Base-by-base conservation (phyloP, 208 protist species). In the Angomonas desouzai region DNA sequence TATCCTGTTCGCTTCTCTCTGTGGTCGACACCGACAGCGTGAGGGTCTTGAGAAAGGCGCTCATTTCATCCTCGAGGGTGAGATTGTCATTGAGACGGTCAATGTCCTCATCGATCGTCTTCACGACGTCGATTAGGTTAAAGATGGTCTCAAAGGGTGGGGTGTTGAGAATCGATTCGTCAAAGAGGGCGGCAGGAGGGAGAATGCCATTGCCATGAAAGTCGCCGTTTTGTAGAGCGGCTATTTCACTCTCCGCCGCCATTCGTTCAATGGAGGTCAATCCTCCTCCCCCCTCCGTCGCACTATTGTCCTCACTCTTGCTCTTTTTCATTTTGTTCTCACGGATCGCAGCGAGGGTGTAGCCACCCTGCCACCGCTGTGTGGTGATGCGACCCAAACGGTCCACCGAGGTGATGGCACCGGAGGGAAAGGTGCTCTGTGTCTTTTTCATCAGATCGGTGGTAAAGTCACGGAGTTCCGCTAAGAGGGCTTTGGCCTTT, bases 41-140 rank as follows among this genome's bases (percentile, higher is more conserved):
- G 45, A 95, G 77, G 7, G 85, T 85, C 65, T 89, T 87, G 48
- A 95, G 75, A 58, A 95, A 93, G 9, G 89, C 86, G 1, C 75
- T 74, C 70, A 92, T 89, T 62, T 95, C 89, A 62, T 93, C 83
- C 38, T 95, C 82, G 40, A 95, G 79, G 45, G 76, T 89, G 23
- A 91, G 62, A 0, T 73, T 73, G 10, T 48, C 40, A 70, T 88
- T 83, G 40, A 94, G 75, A 29, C 78, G 63, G 29, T 81, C 70
- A 65, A 91, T 84, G 47, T 88, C 76, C 0, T 18, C 25, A 38
- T 84, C 82, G 18, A 92, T 69, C 1, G 53, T 25, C 18, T 60
- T 68, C 11, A 91, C 64, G 3, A 92, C 23, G 9, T 89, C 77
- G 0, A 85, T 6, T 22, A 88, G 61, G 13, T 67, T 62, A 49